Evolutionary conservation across 1,139 yeast genomes (phyloP).

Genomic region (Meyerozyma sp.): DNA sequence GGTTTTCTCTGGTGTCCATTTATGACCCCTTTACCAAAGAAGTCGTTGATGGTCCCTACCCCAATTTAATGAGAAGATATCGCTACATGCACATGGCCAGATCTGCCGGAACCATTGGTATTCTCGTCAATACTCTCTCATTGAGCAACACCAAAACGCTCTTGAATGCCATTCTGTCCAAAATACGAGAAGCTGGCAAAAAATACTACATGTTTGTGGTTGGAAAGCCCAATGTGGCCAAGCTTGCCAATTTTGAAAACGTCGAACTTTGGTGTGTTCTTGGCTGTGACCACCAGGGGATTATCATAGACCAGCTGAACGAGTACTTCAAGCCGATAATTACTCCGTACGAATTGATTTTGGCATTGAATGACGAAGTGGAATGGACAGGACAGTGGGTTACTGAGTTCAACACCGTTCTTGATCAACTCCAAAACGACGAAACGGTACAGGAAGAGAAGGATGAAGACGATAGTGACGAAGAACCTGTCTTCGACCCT

Average conservation of each 20-base stretch:
- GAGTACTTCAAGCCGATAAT: conserved; percentile 89
- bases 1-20: conserved; percentile 48
- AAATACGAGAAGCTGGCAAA: conserved; percentile 73
- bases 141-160: conserved; percentile 63
- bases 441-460: conserved; percentile 19
- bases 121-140: conserved; percentile 84
- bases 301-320: conserved; percentile 67
- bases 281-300: conserved; percentile 94
- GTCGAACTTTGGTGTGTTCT: conserved; percentile 90
- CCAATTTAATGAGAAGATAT: conserved; percentile 78
- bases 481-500: conserved; percentile 81
- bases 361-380: conserved; percentile 71
- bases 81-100: conserved; percentile 83
- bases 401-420: conserved; percentile 60
- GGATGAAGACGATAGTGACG: conserved; percentile 11
- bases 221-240: conserved; percentile 98
- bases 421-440: conserved; percentile 26
- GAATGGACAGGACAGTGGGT: conserved; percentile 94
- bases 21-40: conserved; percentile 34
- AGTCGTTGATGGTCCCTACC: conserved; percentile 54
- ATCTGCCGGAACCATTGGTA: conserved; percentile 87
- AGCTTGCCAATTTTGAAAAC: conserved; percentile 88
- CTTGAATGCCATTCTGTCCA: conserved; percentile 52
- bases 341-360: conserved; percentile 84
- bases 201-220: conserved; percentile 92